Evolutionary conservation across 768 basidiomycete genomes (phyloP).

Genomic region (Naganishia randhawae): DNA sequence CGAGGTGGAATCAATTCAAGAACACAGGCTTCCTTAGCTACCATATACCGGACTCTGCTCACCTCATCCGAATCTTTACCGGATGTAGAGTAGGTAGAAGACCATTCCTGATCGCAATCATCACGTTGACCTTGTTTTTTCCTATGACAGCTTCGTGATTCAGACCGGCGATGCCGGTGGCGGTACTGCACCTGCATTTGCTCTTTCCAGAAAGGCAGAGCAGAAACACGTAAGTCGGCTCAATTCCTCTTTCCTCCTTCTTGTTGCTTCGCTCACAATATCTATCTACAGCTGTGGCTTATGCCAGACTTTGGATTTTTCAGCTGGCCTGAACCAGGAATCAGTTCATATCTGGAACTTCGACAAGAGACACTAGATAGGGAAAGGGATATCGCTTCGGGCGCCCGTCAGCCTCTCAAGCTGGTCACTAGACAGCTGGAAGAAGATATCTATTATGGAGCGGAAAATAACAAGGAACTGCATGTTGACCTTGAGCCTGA

Average conservation of each 20-base stretch:
- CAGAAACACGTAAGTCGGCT: slow-evolving; percentile 25
- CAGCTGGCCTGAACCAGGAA: slow-evolving; percentile 39
- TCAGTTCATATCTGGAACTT: slow-evolving; percentile 32
- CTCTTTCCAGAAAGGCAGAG: slow-evolving; percentile 31
- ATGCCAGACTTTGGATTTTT: slow-evolving; percentile 44
- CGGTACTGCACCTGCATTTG: slow-evolving; percentile 35
- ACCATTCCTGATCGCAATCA: too few relatives aligned
- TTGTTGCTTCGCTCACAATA: not conserved
- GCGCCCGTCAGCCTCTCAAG: not conserved
- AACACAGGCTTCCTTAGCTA: slow-evolving; percentile 32
- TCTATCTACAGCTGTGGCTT: slow-evolving; percentile 34
- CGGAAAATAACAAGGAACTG: slow-evolving; percentile 1
- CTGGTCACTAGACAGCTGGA: not conserved
- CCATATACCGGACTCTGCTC: slow-evolving; percentile 32
- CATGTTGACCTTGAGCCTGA: not conserved
- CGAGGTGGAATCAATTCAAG: slow-evolving; percentile 33
- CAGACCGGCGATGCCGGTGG: slow-evolving; percentile 36
- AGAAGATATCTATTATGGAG: not conserved
- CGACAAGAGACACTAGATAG: slow-evolving; percentile 29
- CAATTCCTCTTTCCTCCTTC: not conserved
- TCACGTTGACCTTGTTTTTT: not conserved
- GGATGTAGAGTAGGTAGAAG: slow-evolving; percentile 35
- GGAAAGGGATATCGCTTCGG: slow-evolving; percentile 30
- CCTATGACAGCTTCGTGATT: slow-evolving; percentile 31
- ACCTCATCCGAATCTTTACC: slow-evolving; percentile 36